Base-by-base conservation (phyloP, 345 rosid species). In the Rhizophora mangle region DNA sequence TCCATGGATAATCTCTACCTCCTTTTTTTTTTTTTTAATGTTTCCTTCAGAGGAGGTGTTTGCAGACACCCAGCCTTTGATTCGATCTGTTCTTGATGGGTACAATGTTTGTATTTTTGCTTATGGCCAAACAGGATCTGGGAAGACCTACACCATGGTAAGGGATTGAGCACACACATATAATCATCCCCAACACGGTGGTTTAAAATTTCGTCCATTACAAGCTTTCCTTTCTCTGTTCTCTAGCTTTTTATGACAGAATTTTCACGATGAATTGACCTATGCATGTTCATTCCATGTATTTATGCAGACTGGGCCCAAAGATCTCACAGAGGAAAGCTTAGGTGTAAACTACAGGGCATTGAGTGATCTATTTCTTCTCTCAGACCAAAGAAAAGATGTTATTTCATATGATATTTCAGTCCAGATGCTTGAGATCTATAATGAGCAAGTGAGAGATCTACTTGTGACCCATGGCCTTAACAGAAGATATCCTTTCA, bases 101-200 rank as follows among this genome's bases (percentile, higher is more conserved):
- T 77, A 63, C 62, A 77, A 77, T 46, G 81, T 77, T 13, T 72
- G 81, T 46, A 77, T 77, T 34, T 77, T 77, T 64, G 81, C 81
- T 36, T 77, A 77, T 53, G 81, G 81, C 20, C 81, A 77, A 64
- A 77, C 81, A 19, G 81, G 81, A 68, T 77, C 81, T 1, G 81
- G 81, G 11, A 77, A 77, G 46, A 72, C 81, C 29, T 72, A 26
- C 54, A 77, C 81, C 8, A 72, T 77, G 81, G 81, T 77, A 49
- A 72, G 77, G 67, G 16, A 56, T 21, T 56, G 60, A 56, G 24
- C 27, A 67, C 47, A 51, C 51, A 30, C 21, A 49, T 1, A 65
- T 63, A 27, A 21, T 54, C 30, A 37, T 19, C 22, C 20, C 24
- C 24, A 52, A 31, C 34, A 64, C 19, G 3, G 21, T 72, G 37